phyloP scores from a whole-genome alignment of 106 monocot genomes.

The Chionographis japonica region DNA sequence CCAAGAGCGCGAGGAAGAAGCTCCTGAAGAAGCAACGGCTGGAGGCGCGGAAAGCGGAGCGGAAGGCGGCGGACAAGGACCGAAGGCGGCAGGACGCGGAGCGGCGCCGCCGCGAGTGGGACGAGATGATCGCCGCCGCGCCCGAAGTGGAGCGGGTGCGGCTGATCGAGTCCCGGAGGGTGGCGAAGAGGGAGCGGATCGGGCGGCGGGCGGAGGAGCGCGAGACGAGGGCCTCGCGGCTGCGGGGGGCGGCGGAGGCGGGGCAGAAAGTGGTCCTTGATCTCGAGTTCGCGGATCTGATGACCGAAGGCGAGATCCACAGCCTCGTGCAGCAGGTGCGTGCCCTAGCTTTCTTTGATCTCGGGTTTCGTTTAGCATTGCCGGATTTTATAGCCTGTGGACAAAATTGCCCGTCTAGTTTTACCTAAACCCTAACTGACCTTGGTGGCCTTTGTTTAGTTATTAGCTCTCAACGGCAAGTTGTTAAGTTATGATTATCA shows the following conservation, averaged over 20 bases:
- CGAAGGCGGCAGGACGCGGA: conserved; percentile 50
- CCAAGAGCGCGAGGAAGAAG: conserved; percentile 82
- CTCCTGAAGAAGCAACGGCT: conserved; percentile 58
- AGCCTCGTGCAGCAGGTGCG: conserved; percentile 85
- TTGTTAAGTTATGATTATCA: too few relatives aligned
- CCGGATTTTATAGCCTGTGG: not conserved
- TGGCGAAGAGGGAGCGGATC: conserved; percentile 51
- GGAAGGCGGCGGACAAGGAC: conserved; percentile 83
- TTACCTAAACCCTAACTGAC: not conserved
- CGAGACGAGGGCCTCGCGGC: conserved; percentile 32
- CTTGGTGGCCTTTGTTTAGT: not conserved
- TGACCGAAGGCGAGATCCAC: conserved; percentile 72
- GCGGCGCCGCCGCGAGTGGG: conserved; percentile 72
- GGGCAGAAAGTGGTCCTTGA: conserved; percentile 69
- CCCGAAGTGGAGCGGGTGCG: conserved; percentile 56
- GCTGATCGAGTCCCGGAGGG: conserved; percentile 38
- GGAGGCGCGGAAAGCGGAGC: conserved; percentile 54
- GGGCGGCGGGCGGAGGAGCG: conserved; percentile 45
- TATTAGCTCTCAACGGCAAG: not conserved
- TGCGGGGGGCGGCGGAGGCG: conserved; percentile 33
- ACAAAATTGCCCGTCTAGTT: not conserved
- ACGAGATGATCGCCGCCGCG: conserved; percentile 49
- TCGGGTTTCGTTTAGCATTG: not conserved
- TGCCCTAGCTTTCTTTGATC: not conserved
- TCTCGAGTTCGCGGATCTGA: conserved; percentile 68